Percentiles rank a stretch among this genome's conserved stretches.
phyloP scores from a whole-genome alignment of 805 yeast species.

The Candida suzukii region DNA sequence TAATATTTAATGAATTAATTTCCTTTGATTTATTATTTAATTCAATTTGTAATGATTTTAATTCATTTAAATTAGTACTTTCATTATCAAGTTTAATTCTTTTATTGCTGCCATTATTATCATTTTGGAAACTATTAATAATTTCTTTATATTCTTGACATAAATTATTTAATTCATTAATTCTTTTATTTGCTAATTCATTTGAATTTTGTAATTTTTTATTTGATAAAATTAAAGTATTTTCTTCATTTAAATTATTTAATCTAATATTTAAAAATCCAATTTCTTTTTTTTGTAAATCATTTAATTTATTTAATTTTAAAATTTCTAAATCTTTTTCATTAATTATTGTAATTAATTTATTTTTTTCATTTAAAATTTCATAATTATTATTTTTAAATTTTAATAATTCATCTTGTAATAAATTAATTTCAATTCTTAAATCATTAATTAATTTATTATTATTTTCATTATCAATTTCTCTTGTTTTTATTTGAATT shows the following conservation, averaged over 20 bases:
- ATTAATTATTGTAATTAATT: background rate
- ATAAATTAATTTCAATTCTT: conserved; percentile 5
- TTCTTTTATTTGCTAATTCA: background rate
- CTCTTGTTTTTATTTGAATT: conserved; percentile 4
- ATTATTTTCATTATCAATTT: conserved; percentile 1
- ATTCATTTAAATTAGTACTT: background rate
- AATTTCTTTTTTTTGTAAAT: conserved; percentile 12
- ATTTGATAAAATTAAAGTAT: conserved; percentile 5
- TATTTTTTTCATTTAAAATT: background rate
- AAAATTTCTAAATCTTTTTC: conserved; percentile 7
- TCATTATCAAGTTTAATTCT: background rate
- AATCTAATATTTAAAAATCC: conserved; percentile 13
- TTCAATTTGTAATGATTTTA: background rate
- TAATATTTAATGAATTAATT: conserved; percentile 16
- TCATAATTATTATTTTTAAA: conserved; percentile 4
- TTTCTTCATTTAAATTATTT: conserved; percentile 10
- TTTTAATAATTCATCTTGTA: conserved; percentile 5
- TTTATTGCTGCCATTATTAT: background rate
- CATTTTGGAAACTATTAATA: no score
- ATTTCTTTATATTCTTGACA: background rate
- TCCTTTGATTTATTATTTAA: conserved; percentile 1
- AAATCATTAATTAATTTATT: background rate
- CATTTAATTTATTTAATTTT: conserved; percentile 10
- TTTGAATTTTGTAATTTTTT: background rate
- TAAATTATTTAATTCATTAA: background rate